Evolutionary conservation across 495 filamentous ascomycete species (phyloP).

Genomic region (Copromyces sp.): DNA sequence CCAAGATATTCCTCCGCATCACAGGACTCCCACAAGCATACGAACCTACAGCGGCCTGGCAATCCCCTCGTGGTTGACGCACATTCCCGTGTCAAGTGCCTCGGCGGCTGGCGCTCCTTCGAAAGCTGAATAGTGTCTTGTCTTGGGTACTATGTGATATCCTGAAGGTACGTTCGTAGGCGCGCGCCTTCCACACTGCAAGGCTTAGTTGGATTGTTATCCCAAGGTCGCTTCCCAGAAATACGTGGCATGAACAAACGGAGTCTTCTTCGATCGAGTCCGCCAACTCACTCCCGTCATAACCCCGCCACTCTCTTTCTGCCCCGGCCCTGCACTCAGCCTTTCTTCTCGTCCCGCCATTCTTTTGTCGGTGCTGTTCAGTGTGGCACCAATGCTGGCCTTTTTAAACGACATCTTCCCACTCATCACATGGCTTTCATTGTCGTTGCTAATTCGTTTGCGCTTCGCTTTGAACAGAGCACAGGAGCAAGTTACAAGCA

Average conservation of each 20-base stretch:
- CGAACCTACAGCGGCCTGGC: neutral
- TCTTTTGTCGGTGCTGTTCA: neutral
- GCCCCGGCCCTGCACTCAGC: neutral
- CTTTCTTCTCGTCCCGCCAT: neutral
- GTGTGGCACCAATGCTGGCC: neutral
- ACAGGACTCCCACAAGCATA: neutral
- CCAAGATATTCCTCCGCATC: neutral
- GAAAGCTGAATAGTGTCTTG: neutral
- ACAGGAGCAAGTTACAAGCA: constrained; percentile 21
- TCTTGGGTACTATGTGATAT: constrained; percentile 16
- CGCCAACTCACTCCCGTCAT: neutral
- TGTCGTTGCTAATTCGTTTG: constrained; percentile 7
- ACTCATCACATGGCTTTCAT: neutral
- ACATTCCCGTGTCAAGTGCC: neutral
- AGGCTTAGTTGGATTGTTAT: neutral
- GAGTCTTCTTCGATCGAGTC: neutral
- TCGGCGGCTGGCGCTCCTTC: neutral
- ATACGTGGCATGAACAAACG: neutral
- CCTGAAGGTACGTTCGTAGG: constrained; percentile 11
- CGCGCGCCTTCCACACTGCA: neutral
- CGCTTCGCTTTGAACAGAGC: constrained; percentile 7
- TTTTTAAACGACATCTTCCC: neutral
- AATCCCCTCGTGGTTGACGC: neutral
- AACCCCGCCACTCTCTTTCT: neutral
- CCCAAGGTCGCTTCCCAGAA: neutral